Evolutionary conservation across 768 basidiomycete species (phyloP).

Genomic region (Leccinum obscurum): DNA sequence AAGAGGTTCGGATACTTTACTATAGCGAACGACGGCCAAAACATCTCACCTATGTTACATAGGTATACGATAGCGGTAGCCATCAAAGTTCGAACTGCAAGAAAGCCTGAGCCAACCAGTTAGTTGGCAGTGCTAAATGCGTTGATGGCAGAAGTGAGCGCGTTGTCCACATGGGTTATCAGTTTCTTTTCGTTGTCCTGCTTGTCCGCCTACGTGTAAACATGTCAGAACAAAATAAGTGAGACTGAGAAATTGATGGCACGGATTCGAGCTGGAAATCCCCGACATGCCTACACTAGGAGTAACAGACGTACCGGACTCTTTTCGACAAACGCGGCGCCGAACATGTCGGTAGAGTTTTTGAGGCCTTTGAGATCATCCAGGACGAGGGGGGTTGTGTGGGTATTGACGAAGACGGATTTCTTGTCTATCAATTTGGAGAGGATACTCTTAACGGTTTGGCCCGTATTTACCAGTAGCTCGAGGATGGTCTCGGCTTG

Average conservation of each 20-base stretch:
- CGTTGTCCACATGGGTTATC: background rate
- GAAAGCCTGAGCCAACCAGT: background rate
- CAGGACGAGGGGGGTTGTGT: fast-evolving
- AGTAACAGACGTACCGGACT: conserved; percentile 6
- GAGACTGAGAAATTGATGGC: background rate
- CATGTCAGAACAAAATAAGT: background rate
- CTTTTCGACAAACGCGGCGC: background rate
- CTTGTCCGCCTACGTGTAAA: background rate
- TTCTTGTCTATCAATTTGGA: background rate
- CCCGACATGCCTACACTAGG: background rate
- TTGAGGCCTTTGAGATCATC: background rate
- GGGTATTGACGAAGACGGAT: fast-evolving
- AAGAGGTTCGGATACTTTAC: background rate
- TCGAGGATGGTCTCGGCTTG: background rate
- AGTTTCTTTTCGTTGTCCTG: background rate
- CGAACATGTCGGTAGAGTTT: fast-evolving
- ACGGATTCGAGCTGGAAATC: background rate
- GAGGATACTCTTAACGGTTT: background rate
- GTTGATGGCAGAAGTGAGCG: background rate
- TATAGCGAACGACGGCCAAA: background rate
- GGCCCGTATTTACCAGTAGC: fast-evolving
- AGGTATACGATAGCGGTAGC: background rate
- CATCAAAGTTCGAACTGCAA: background rate
- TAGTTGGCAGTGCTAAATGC: background rate
- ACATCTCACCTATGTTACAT: background rate